Conservation (phyloP, 805 yeast genomes). For the Candida hungchunana region DNA sequence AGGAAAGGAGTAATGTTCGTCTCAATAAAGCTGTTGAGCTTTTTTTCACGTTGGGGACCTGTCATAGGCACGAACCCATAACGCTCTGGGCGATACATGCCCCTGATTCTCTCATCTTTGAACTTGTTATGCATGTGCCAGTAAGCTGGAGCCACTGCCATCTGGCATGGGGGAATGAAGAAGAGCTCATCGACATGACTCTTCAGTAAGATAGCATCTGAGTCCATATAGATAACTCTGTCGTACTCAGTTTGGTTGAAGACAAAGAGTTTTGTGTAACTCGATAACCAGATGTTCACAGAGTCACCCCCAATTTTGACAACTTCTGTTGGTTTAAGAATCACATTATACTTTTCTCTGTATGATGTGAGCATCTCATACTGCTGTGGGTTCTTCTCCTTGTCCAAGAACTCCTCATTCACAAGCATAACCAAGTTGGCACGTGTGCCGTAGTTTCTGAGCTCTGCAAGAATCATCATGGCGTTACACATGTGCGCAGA, state of each 20-base stretch:
- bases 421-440: slow-evolving; percentile 45
- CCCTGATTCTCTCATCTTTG: slow-evolving; percentile 15
- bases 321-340: slow-evolving; percentile 16
- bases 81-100: slow-evolving; percentile 16
- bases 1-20: slow-evolving; percentile 6
- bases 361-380: too few species aligned
- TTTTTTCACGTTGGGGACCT: slow-evolving; percentile 19
- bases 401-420: neutral
- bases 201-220: slow-evolving; percentile 44
- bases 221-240: slow-evolving; percentile 52
- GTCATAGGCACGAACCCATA: slow-evolving; percentile 25
- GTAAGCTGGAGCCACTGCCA: slow-evolving; percentile 45
- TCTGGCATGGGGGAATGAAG: slow-evolving; percentile 41
- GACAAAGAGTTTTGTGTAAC: slow-evolving; percentile 52
- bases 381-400: neutral
- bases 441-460: slow-evolving; percentile 35
- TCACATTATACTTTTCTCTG: slow-evolving; percentile 14
- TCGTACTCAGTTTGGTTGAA: slow-evolving; percentile 48
- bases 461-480: slow-evolving; percentile 40
- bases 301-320: slow-evolving; percentile 16
- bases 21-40: slow-evolving; percentile 8
- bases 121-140: slow-evolving; percentile 31
- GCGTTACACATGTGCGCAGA: slow-evolving; percentile 47
- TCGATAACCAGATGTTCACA: slow-evolving; percentile 38
- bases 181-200: slow-evolving; percentile 47